Base-by-base conservation (phyloP, 805 yeast species). In the Cephaloascus fragrans region DNA sequence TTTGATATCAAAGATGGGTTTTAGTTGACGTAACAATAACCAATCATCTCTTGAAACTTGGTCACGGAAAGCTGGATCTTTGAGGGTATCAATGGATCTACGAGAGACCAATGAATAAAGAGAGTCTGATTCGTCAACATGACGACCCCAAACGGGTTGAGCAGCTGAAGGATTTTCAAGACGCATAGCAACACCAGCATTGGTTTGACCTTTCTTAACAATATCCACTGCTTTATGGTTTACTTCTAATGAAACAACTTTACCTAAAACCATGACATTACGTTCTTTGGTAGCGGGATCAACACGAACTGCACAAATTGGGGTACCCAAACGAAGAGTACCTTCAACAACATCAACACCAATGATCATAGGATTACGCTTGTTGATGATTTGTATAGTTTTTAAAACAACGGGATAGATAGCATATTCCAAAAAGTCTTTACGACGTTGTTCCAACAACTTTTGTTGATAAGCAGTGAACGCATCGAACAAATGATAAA, bases 131-230 rank as follows among this genome's bases (percentile, higher is more conserved):
- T 93, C 99, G 61, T 88, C 96, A 50, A 93, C 94, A 57, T 93
- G 99, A 69, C 98, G 86, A 46, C 99, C 99, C 97, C 97, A 93
- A 12, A 86, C 80, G 40, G 98, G 97, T 66, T 88, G 96, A 47
- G 85, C 90, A 42, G 83, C 72, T 34, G 95, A 83, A 47, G 95
- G 89, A 52, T 86, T 83, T 41, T 93, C 98, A 55, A 93, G 73
- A 71, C 98, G 80, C 83, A 93, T 85, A 45, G 99, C 98, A 46
- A 90, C 97, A 76, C 99, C 99, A 19, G 96, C 97, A 50, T 83
- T 76, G 10, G 97, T 86, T 64, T 85, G 95, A 35, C 97, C 96
- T 73, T 86, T 93, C 68, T 87, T 84, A 36, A 89, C 95, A 23
- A 68, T 61, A 41, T 76, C 84, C 20, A 69, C 72, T 28, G 96